A percentile compares a stretch with the other conserved stretches of the same genome.
Conservation (phyloP, 345 rosid genomes). For the Lagerstroemia speciosa region DNA sequence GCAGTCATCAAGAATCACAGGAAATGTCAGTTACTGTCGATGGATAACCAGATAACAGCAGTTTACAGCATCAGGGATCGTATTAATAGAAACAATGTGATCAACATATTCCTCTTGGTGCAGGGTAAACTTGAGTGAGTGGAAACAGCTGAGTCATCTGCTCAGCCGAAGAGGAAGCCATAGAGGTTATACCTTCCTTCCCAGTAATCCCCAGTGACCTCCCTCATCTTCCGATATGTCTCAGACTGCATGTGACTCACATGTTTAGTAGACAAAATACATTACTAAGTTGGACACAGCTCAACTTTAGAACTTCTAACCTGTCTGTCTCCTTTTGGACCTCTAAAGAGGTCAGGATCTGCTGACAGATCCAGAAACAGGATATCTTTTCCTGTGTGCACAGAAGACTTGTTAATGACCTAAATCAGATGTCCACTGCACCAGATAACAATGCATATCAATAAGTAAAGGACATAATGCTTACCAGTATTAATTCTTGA, state of each 20-base stretch:
- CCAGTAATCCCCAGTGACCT: slow-evolving; percentile 70
- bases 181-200: slow-evolving; percentile 61
- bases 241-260: slow-evolving; percentile 53
- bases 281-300: background rate
- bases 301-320: slow-evolving; percentile 25
- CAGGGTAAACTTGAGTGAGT: background rate
- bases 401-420: slow-evolving; percentile 3
- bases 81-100: background rate
- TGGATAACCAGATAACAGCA: too few species aligned
- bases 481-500: slow-evolving; percentile 87
- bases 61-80: background rate
- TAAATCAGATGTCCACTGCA: background rate
- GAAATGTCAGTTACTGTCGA: too few species aligned
- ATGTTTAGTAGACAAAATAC: slow-evolving; percentile 6
- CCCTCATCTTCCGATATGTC: slow-evolving; percentile 82
- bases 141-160: background rate
- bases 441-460: background rate
- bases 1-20: too few species aligned
- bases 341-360: slow-evolving; percentile 84
- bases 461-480: slow-evolving; percentile 3
- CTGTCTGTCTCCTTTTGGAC: slow-evolving; percentile 89
- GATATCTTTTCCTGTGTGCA: slow-evolving; percentile 57
- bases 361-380: slow-evolving; percentile 75
- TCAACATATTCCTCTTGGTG: background rate
- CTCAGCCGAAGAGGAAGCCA: background rate